Percentiles rank a stretch among this genome's conserved stretches.
phyloP scores from a whole-genome alignment of 1,284 basidiomycete species.

The Pyrrhoderma lamaoense region DNA sequence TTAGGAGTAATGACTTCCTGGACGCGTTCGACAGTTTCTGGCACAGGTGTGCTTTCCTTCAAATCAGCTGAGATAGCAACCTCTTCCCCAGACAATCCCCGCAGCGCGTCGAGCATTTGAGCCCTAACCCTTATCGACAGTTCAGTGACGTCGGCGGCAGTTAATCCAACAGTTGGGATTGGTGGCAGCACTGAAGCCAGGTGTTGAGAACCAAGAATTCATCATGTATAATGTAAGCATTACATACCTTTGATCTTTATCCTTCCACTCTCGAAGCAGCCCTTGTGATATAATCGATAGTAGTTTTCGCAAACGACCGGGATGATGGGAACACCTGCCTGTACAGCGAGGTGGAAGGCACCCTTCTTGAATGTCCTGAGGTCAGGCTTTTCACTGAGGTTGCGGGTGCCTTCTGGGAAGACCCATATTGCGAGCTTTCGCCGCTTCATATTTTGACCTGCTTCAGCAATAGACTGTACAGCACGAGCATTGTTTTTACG shows the following conservation, averaged over 20 bases:
- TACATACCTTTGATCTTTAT: conserved; percentile 76
- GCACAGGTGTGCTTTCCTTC: conserved; percentile 6
- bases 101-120: conserved; percentile 64
- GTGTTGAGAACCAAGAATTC: conserved; percentile 13
- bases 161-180: conserved; percentile 63
- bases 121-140: conserved; percentile 59
- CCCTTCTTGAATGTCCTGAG: conserved; percentile 96
- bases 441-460: conserved; percentile 77
- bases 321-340: conserved; percentile 82
- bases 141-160: conserved; percentile 54
- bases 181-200: conserved; percentile 62
- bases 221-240: conserved; percentile 11
- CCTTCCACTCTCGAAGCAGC: conserved; percentile 70
- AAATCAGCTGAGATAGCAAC: conserved; percentile 23
- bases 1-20: conserved; percentile 6
- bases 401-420: conserved; percentile 90
- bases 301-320: conserved; percentile 96
- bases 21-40: background rate
- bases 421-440: conserved; percentile 78
- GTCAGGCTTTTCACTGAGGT: conserved; percentile 54
- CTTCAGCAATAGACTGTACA: conserved; percentile 68
- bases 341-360: conserved; percentile 92
- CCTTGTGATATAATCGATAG: conserved; percentile 74
- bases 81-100: conserved; percentile 54
- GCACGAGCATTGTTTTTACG: conserved; percentile 77